A percentile compares a stretch with the other conserved stretches of the same genome.
Evolutionary conservation across 108 stramenopile species (phyloP).

Genomic region (Bacterosira constricta): DNA sequence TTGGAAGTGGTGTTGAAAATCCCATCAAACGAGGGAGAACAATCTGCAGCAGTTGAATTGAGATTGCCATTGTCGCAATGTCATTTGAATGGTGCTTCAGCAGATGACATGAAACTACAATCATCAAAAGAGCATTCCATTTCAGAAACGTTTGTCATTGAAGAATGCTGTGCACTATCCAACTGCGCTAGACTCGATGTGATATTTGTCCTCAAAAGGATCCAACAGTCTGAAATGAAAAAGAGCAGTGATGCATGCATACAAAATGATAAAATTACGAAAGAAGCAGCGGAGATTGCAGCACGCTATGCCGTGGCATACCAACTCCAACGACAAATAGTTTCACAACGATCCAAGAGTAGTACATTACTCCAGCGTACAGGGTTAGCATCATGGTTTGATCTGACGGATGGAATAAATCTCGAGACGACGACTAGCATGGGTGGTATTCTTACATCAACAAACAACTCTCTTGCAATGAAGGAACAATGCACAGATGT

Average conservation of each 20-base stretch:
- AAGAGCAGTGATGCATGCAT: neutral
- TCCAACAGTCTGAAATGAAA: neutral
- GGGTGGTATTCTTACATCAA: neutral
- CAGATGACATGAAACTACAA: neutral
- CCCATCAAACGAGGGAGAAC: neutral
- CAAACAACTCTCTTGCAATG: neutral
- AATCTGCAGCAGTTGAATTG: neutral
- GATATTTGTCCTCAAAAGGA: constrained; percentile 32
- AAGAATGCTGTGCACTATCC: constrained; percentile 70
- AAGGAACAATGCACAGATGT: constrained; percentile 13
- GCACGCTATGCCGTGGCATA: constrained; percentile 32
- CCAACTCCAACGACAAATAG: constrained; percentile 33
- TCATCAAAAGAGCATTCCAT: neutral
- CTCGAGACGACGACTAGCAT: neutral
- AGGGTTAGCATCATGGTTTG: constrained; percentile 48
- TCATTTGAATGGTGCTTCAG: neutral
- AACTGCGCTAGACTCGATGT: constrained; percentile 82
- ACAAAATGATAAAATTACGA: neutral
- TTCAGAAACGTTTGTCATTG: constrained; percentile 14
- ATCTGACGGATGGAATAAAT: constrained; percentile 33
- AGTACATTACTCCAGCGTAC: constrained; percentile 28
- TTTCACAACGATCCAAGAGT: constrained; percentile 14
- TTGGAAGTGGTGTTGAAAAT: neutral
- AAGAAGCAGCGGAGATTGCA: constrained; percentile 14
- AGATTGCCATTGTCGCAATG: neutral